Base-by-base conservation (phyloP, 2,329 filamentous ascomycete genomes). In the Fusarium humuli region DNA sequence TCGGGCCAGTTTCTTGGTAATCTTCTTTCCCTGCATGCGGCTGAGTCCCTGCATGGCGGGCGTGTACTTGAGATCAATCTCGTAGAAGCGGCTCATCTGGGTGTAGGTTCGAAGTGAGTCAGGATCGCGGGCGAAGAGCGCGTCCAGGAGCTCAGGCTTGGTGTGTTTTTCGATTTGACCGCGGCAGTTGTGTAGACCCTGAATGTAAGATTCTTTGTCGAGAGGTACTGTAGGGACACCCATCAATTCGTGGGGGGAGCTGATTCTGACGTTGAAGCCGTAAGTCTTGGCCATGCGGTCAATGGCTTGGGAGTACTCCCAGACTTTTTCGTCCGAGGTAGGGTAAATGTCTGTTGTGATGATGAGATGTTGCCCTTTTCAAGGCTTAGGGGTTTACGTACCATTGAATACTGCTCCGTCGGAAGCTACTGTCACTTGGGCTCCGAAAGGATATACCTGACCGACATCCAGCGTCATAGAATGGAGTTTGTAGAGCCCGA, bases 21-120 rank as follows among this genome's bases (percentile, higher is more conserved):
- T 48, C 23, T 56, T 56, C 23, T 56, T 47, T 56, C 53, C 53
- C 23, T 56, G 53, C 53, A 56, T 56, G 53, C 53, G 53, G 30
- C 42, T 56, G 30, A 47, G 53, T 40, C 53, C 53, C 42, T 56
- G 53, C 53, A 56, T 56, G 30, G 48, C 18, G 3, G 53, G 53
- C 23, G 53, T 56, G 42, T 56, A 56, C 42, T 56, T 56, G 7
- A 56, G 53, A 40, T 56, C 53, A 40, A 56, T 56, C 14, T 56
- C 53, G 30, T 56, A 56, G 42, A 56, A 56, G 53, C 53, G 53
- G 30, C 53, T 56, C 53, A 56, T 56, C 7, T 56, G 53, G n/a
- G 53, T 56, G 53, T 56, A 56, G 53, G 53, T 56, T 4, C 53
- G 53, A 48, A 56, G 53, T 48, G 53, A 56, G 53, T 56, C 53